These are phyloP conservation scores for Lineolata rhizophorae DNA, from an alignment of 495 filamentous ascomycete genomes.

Conservation along the genomic window DNA sequence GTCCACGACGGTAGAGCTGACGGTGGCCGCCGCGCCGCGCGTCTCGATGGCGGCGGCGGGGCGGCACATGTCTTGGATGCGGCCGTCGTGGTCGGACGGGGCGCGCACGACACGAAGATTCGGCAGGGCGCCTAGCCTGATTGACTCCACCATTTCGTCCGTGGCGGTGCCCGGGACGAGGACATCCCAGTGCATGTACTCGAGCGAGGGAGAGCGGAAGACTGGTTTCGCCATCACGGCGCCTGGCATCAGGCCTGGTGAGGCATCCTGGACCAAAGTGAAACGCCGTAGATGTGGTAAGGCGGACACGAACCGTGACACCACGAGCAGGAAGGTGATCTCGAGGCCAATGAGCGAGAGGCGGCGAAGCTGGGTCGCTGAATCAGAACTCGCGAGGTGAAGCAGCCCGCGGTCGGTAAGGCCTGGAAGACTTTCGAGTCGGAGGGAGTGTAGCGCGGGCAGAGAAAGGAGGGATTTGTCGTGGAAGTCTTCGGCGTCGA, in stretches of 20 bases:
- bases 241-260: constrained; percentile 26
- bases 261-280: constrained; percentile 43
- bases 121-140: constrained; percentile 45
- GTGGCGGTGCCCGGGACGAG: constrained; percentile 36
- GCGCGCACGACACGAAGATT: constrained; percentile 41
- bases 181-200: constrained; percentile 67
- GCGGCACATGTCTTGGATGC: constrained; percentile 13
- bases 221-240: constrained; percentile 44
- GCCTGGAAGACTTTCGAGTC: constrained; percentile 55
- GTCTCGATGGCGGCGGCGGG: too few species aligned
- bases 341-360: constrained; percentile 54
- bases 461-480: constrained; percentile 46
- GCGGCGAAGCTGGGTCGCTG: constrained; percentile 6
- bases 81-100: constrained; percentile 15
- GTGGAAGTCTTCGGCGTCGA: constrained; percentile 51
- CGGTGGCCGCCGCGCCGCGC: neutral
- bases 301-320: constrained; percentile 56
- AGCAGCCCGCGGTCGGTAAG: constrained; percentile 58
- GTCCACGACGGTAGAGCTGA: neutral
- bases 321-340: constrained; percentile 65
- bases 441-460: constrained; percentile 49
- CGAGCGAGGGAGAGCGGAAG: constrained; percentile 41
- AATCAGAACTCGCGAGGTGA: constrained; percentile 30
- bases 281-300: constrained; percentile 41
- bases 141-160: constrained; percentile 48